phyloP scores from a whole-genome alignment of 2,329 filamentous ascomycete genomes.

The Verruconis gallopava region DNA sequence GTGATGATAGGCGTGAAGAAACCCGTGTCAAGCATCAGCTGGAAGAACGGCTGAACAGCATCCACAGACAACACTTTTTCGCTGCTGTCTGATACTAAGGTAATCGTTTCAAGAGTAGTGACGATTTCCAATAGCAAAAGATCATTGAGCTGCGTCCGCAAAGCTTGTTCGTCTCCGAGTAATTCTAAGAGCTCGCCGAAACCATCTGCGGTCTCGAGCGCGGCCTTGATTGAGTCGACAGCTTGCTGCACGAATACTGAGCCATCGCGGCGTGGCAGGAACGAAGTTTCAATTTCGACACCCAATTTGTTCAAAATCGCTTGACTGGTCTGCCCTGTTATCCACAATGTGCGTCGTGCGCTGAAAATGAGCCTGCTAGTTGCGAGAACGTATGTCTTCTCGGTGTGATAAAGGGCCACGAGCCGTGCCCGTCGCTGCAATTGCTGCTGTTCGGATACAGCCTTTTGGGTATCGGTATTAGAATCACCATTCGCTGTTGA shows the following conservation, averaged over 20 bases:
- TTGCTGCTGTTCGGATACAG: background rate
- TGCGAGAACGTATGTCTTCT: background rate
- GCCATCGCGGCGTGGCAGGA: background rate
- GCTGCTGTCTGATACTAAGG: constrained; percentile 2
- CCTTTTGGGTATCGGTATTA: background rate
- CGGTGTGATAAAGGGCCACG: background rate
- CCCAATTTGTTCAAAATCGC: background rate
- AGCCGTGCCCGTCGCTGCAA: background rate
- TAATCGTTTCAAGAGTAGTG: background rate
- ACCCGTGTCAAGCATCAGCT: constrained; percentile 51
- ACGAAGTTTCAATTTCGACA: background rate
- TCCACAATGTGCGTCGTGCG: too few relatives aligned
- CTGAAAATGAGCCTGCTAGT: background rate
- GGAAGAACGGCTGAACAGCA: constrained; percentile 58
- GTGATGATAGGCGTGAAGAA: constrained; percentile 56
- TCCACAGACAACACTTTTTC: constrained; percentile 39
- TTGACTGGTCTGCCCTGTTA: background rate
- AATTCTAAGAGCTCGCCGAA: constrained; percentile 15
- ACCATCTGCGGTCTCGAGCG: background rate
- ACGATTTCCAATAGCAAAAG: background rate
- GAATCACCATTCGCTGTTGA: background rate
- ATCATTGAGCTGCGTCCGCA: background rate
- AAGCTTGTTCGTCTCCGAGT: background rate
- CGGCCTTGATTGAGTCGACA: constrained; percentile 24
- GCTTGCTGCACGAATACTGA: constrained; percentile 5